Conservation (phyloP, 306 rosid species). For the Prunus mongolica region DNA sequence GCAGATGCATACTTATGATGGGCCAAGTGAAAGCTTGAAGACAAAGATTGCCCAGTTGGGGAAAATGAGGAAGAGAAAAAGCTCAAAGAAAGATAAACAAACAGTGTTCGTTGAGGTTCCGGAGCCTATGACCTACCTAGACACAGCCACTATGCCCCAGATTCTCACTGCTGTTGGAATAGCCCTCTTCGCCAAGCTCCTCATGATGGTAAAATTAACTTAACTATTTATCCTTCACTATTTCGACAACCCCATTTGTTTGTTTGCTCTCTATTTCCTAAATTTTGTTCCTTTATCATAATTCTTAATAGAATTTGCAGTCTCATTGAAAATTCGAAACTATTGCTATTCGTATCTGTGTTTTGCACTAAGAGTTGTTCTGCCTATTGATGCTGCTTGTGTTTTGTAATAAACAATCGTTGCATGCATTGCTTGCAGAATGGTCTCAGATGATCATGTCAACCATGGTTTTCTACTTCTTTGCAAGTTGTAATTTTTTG, state of each 20-base stretch:
- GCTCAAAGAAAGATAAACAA: slow-evolving; percentile 31
- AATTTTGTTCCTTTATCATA: background rate
- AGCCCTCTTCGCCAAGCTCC: slow-evolving; percentile 65
- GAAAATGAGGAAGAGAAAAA: slow-evolving; percentile 43
- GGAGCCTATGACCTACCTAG: slow-evolving; percentile 60
- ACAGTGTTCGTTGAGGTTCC: slow-evolving; percentile 71
- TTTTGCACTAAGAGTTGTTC: background rate
- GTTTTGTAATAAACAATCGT: background rate
- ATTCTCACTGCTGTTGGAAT: slow-evolving; percentile 53
- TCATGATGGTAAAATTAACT: slow-evolving; percentile 50
- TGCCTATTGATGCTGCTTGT: background rate
- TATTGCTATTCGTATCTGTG: background rate
- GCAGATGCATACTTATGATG: slow-evolving; percentile 28
- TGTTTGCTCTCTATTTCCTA: background rate
- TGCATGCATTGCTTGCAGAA: background rate
- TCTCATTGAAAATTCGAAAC: background rate
- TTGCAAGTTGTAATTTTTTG: background rate
- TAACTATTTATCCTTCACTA: background rate
- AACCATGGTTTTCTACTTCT: background rate
- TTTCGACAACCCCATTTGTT: background rate
- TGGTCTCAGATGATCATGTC: background rate
- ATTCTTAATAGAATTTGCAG: background rate
- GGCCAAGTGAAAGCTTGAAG: slow-evolving; percentile 44
- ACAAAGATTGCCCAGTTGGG: slow-evolving; percentile 43
- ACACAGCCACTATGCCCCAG: slow-evolving; percentile 84